Base-by-base conservation (phyloP, 495 filamentous ascomycete species). In the Bacidia gigantensis region DNA sequence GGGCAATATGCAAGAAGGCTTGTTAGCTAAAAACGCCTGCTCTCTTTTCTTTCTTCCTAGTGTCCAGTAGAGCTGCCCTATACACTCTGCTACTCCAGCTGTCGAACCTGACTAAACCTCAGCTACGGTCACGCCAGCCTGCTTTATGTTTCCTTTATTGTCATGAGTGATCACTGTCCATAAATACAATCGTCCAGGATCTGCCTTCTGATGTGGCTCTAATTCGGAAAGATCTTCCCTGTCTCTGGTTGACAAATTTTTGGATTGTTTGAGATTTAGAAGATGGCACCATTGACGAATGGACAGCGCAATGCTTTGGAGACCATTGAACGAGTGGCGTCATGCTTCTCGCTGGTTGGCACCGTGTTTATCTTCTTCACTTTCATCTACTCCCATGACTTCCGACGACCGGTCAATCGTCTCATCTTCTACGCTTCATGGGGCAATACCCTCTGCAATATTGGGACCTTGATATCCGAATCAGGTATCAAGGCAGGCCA, bases 381-480 rank as follows among this genome's bases (percentile, higher is more conserved):
- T 25, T 93, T 89, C 56, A 61, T 78, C 11, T 56, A 66, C 12
- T 82, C 73, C 7, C 69, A 68, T 14, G 67, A 72, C 35, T 84
- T 86, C 57, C 79, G 81, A 54, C 88, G 87, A 66, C 86, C 88
- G 10, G 87, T 95, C 65, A 93, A 92, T 59, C 76, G 87, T 2
- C 71, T 95, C 3, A 79, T 89, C 3, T 92, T 93, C 65, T 92
- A 83, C 61, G 87, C 88, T 1, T 83, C 82, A 11, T 85, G 88
- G 63, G 88, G 87, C 40, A 95, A 95, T 57, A 73, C 88, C 35
- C 69, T 89, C 65, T 80, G 83, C 48, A 93, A 87, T 64, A 73
- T 89, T 11, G 87, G 81, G 1, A 89, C 88, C 0, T 62, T 93
- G 26, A 85, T 90, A 55, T 80, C 82, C 0, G 72, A 73, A 25